Base-by-base conservation (phyloP, 495 filamentous ascomycete genomes). In the Acidiella bohemica region DNA sequence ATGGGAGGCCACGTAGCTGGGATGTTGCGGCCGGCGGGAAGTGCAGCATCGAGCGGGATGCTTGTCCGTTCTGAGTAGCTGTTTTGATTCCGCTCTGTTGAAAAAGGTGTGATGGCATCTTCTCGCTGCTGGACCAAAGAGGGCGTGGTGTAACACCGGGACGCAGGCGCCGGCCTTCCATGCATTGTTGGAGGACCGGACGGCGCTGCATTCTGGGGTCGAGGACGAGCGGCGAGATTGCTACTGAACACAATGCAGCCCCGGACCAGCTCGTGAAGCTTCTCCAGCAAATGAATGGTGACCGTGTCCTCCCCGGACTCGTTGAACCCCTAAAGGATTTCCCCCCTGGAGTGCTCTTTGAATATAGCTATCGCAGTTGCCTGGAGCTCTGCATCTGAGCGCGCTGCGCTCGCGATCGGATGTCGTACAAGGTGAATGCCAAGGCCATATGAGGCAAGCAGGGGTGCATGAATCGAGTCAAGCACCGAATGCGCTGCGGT, bases 371-470 rank as follows among this genome's bases (percentile, higher is more conserved):
- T 37, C 7, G 34, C 34, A 16, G 34, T 37, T 5, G 34, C 30
- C 25, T 40, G 37, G 5, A 40, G 25, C 20, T 40, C 37, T 8
- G 31, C 11, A 18, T 40, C 37, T 10, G 37, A 14, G 11, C 19
- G 33, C 14, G 20, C 37, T 18, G 37, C 37, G 12, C 26, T 31
- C 5, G 37, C 37, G 5, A 12, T 18, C 5, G 37, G 37, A 19
- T 40, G 22, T 14, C 37, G 37, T 9, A 40, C 25, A 13, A 40
- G 33, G 11, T 40, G 37, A 5, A 40, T 40, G 12, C 22, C 37
- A 7, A 40, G 22, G 5, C 37, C 37, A 17, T 30, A 40, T 11
- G 20, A 11, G 14, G 37, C 37, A 31, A 40, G 24, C 6, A 31
- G 20, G 11, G 37, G 37, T 7, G 22, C 26, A 18, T 31, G 26